Evolutionary conservation across 2,329 filamentous ascomycete species (phyloP).

Genomic region (Clarireedia paspali): DNA sequence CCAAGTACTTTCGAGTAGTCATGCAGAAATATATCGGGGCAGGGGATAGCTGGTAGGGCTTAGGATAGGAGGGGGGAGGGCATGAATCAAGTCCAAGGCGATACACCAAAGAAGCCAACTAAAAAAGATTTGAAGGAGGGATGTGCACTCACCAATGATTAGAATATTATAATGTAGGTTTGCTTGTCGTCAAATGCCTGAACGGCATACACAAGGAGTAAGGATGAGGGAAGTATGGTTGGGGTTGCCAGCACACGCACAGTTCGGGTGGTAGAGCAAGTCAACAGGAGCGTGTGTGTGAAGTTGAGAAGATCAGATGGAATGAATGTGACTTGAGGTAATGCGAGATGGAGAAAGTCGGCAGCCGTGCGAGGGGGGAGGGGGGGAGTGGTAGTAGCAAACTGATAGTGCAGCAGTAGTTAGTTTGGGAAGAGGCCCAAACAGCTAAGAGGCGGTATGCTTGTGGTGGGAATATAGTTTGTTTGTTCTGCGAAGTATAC

Average conservation of each 20-base stretch:
- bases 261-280: too few species aligned
- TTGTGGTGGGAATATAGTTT: neutral
- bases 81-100: constrained; percentile 4
- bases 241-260: constrained; percentile 2
- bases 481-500: too few species aligned
- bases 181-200: constrained; percentile 3
- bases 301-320: too few species aligned
- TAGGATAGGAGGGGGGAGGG: neutral
- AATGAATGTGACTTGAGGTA: too few species aligned
- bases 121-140: neutral
- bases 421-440: neutral
- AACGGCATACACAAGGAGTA: constrained; percentile 6
- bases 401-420: neutral
- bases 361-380: too few species aligned
- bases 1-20: constrained; percentile 4
- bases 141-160: constrained; percentile 4
- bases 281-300: too few species aligned
- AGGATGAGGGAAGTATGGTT: neutral
- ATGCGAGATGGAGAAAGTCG: neutral
- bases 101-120: neutral
- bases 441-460: constrained; percentile 5
- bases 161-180: neutral
- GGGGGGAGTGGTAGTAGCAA: neutral
- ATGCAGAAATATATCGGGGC: constrained; percentile 5
- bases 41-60: constrained; percentile 9